These are phyloP conservation scores for Dicorynia guianensis DNA, from an alignment of 306 rosid genomes.

Conservation along the genomic window DNA sequence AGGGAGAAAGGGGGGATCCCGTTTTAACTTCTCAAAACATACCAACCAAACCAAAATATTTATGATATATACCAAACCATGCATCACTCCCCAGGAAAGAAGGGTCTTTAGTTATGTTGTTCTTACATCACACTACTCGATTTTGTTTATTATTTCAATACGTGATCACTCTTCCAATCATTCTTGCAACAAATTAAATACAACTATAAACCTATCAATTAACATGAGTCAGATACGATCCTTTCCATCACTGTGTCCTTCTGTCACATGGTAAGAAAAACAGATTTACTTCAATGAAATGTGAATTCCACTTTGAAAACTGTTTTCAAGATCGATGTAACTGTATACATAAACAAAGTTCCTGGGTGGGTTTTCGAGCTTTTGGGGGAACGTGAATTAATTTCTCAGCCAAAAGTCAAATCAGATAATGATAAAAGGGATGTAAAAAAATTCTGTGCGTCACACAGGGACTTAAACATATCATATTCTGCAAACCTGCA, in stretches of 20 bases:
- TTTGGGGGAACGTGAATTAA: constrained; percentile 13
- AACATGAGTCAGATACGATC: not conserved
- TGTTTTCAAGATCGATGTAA: not conserved
- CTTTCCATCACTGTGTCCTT: not conserved
- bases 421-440: not conserved
- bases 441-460: not conserved
- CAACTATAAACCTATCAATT: not conserved
- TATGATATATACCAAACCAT: not conserved
- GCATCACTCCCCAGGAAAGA: not conserved
- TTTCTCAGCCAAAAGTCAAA: not conserved
- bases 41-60: not conserved
- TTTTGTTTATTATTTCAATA: not conserved
- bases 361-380: not conserved
- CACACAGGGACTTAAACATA: not conserved
- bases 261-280: not conserved
- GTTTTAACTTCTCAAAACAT: not conserved
- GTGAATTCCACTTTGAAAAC: not conserved
- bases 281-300: not conserved
- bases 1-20: not conserved
- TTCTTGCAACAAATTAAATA: not conserved
- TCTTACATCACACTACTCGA: not conserved
- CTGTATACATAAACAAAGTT: not conserved
- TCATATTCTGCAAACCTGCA: constrained; percentile 4
- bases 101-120: not conserved
- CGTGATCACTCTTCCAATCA: not conserved